A percentile compares a stretch with the other conserved stretches of the same genome.
Evolutionary conservation across 1,284 basidiomycete species (phyloP).

Genomic region (Sporisorium graminicola): DNA sequence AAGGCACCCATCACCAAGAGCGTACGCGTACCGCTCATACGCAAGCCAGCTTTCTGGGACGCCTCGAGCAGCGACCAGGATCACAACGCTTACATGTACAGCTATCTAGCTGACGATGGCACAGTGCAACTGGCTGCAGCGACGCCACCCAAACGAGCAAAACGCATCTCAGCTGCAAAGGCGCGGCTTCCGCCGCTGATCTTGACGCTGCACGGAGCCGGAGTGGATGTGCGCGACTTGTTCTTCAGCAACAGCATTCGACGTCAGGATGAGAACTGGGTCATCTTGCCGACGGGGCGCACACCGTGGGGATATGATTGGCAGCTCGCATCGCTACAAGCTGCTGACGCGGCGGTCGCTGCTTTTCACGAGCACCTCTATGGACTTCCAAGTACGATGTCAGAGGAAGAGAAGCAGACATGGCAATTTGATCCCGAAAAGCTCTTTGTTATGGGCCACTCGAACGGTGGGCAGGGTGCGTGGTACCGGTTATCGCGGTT

Average conservation of each 20-base stretch:
- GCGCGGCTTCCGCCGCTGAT: conserved; percentile 72
- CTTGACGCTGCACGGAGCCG: conserved; percentile 85
- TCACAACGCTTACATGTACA: conserved; percentile 31
- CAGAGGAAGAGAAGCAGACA: conserved; percentile 7
- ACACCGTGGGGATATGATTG: conserved; percentile 81
- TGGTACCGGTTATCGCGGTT: conserved; percentile 82
- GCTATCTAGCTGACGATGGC: conserved; percentile 25
- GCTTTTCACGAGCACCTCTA: conserved; percentile 67
- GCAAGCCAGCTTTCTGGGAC: conserved; percentile 30
- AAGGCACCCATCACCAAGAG: conserved; percentile 1
- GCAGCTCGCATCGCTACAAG: conserved; percentile 80
- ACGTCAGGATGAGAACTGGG: conserved; percentile 76
- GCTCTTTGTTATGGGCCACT: conserved; percentile 83
- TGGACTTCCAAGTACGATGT: conserved; percentile 25
- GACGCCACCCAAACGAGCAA: conserved; percentile 45
- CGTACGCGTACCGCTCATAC: conserved; percentile 13
- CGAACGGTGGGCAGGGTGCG: conserved; percentile 90
- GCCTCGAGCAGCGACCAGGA: conserved; percentile 16
- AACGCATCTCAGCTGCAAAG: no score
- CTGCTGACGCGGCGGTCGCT: conserved; percentile 77
- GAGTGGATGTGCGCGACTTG: conserved; percentile 74
- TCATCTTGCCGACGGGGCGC: conserved; percentile 78
- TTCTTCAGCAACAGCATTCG: conserved; percentile 73
- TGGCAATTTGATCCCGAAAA: conserved; percentile 58
- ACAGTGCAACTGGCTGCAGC: conserved; percentile 22